Evolutionary conservation across 805 yeast genomes (phyloP).

Genomic region (Candida wancherniae): DNA sequence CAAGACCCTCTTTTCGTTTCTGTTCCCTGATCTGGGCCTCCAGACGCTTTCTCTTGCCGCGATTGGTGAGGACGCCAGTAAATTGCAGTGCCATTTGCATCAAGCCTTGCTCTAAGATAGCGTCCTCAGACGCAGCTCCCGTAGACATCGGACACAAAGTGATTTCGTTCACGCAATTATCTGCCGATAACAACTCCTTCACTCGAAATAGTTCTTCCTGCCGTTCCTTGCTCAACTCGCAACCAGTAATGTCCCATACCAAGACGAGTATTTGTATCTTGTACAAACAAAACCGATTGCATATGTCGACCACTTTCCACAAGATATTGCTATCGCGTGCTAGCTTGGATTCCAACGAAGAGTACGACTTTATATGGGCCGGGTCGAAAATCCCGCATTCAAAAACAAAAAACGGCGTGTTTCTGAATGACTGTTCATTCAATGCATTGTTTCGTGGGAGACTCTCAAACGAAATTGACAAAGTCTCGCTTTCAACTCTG

Average conservation of each 20-base stretch:
- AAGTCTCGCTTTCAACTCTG: constrained; percentile 20
- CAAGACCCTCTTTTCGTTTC: neutral
- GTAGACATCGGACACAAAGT: constrained; percentile 34
- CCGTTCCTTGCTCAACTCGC: constrained; percentile 13
- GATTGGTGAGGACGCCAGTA: constrained; percentile 24
- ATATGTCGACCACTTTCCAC: constrained; percentile 29
- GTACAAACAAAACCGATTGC: constrained; percentile 33
- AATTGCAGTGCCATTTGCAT: constrained; percentile 20
- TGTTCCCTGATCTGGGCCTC: constrained; percentile 10
- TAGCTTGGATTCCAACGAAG: constrained; percentile 28
- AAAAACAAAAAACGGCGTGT: constrained; percentile 42
- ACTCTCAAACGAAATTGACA: constrained; percentile 34
- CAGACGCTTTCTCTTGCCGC: constrained; percentile 24
- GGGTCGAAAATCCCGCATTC: constrained; percentile 45
- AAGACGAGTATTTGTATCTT: constrained; percentile 37
- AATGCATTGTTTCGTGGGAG: constrained; percentile 37
- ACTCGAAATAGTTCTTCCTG: constrained; percentile 17
- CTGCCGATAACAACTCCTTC: constrained; percentile 4
- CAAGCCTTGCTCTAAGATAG: too few relatives aligned
- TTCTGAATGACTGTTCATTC: constrained; percentile 34
- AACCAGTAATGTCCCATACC: constrained; percentile 36
- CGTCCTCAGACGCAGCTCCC: too few relatives aligned
- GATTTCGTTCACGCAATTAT: constrained; percentile 19
- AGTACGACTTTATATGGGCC: constrained; percentile 8
- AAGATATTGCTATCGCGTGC: constrained; percentile 33